These are phyloP conservation scores for Coniosporium tulheliwenetii DNA, from an alignment of 2,329 filamentous ascomycete genomes.

Conservation along the genomic window DNA sequence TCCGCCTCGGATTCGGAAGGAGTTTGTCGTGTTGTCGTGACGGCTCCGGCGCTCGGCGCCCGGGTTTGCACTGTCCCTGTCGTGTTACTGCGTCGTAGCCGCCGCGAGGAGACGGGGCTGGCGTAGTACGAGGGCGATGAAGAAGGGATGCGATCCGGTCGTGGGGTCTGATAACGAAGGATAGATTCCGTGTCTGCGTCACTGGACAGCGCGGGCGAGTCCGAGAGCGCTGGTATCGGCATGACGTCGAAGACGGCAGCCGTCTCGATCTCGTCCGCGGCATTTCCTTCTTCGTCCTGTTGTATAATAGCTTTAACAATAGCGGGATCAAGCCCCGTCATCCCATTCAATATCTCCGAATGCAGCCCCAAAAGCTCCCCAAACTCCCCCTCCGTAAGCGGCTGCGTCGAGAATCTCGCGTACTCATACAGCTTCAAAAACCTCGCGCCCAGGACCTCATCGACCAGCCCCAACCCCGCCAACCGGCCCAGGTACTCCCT, in stretches of 20 bases:
- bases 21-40: background rate
- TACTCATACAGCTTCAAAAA: constrained; percentile 71
- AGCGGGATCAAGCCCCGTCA: constrained; percentile 47
- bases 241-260: background rate
- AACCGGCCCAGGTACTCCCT: constrained; percentile 67
- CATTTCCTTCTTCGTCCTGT: too few relatives aligned
- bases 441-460: constrained; percentile 30
- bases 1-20: background rate
- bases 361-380: constrained; percentile 70
- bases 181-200: background rate
- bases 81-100: background rate
- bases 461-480: constrained; percentile 46
- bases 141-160: background rate
- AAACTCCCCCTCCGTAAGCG: constrained; percentile 57
- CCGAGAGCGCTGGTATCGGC: background rate
- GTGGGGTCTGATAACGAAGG: background rate
- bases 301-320: constrained; percentile 22
- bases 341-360: constrained; percentile 60
- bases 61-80: background rate
- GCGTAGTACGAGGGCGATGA: background rate
- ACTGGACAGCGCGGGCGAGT: background rate
- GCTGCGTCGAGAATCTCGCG: constrained; percentile 62
- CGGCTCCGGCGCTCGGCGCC: background rate
- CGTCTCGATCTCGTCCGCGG: too few relatives aligned
- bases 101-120: background rate